Percentiles rank a stretch among this genome's conserved stretches.
These are phyloP conservation scores for Conticribra weissflogii DNA, from an alignment of 108 stramenopile genomes.

Conservation along the genomic window DNA sequence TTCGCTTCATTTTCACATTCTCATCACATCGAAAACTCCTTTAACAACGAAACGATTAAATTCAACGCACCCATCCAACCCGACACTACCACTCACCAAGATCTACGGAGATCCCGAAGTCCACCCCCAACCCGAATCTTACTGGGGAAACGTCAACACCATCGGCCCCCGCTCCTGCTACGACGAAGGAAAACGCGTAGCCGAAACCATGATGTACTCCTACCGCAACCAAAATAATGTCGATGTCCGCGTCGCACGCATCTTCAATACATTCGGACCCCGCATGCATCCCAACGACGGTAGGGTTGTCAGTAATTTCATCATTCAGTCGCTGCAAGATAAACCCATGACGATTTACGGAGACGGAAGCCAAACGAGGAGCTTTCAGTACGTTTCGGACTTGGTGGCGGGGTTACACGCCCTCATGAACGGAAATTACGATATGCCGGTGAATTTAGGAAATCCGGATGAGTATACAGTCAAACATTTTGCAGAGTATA, in stretches of 20 bases:
- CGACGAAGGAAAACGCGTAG: constrained; percentile 99
- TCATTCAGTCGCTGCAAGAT: constrained; percentile 96
- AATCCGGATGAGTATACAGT: constrained; percentile 98
- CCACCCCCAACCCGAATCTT: constrained; percentile 95
- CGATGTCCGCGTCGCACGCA: constrained; percentile 97
- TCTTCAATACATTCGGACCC: constrained; percentile 99
- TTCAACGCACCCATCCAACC: too few relatives aligned
- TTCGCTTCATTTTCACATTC: neutral
- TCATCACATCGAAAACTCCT: neutral
- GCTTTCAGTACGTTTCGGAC: constrained; percentile 98
- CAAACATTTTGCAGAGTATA: constrained; percentile 87
- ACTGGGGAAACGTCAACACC: constrained; percentile 99
- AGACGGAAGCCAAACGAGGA: constrained; percentile 94
- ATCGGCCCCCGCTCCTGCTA: constrained; percentile 98
- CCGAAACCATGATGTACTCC: constrained; percentile 99
- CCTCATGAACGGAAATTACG: constrained; percentile 95
- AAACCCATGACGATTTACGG: constrained; percentile 98
- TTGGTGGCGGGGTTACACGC: constrained; percentile 96
- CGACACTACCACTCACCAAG: constrained; percentile 1
- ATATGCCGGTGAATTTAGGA: constrained; percentile 95
- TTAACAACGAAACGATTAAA: too few relatives aligned
- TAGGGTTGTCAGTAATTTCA: constrained; percentile 98
- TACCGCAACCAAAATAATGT: constrained; percentile 92
- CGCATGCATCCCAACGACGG: constrained; percentile 99
- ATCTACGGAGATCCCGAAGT: constrained; percentile 88